A percentile compares a stretch with the other conserved stretches of the same genome.
phyloP scores from a whole-genome alignment of 768 basidiomycete species.

The Tulasnella sp. region DNA sequence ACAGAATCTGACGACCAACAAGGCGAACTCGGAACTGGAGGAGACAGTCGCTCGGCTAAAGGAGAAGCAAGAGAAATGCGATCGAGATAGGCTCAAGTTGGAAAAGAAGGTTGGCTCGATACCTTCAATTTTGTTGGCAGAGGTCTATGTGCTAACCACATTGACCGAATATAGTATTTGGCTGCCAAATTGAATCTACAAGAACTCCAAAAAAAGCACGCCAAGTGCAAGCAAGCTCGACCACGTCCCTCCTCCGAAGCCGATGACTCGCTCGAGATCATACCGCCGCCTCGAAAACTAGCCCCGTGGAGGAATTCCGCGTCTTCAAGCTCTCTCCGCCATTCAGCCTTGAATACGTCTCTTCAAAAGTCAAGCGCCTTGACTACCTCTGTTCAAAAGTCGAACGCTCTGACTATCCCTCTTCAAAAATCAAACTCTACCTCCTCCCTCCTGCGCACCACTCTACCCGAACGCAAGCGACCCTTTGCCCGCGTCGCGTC shows the following conservation, averaged over 20 bases:
- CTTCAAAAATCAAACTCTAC: background rate
- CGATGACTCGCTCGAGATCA: background rate
- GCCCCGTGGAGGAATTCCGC: background rate
- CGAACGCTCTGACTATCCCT: background rate
- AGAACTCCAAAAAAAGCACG: background rate
- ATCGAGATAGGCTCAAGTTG: background rate
- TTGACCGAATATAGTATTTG: background rate
- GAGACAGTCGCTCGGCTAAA: too few species aligned
- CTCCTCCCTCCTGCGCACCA: background rate
- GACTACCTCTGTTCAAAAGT: background rate
- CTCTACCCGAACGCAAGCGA: background rate
- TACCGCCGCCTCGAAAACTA: background rate
- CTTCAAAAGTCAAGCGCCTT: background rate
- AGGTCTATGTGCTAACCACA: background rate
- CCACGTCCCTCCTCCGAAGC: background rate
- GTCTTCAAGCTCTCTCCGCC: background rate
- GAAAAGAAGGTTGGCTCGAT: background rate
- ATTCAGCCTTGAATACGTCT: background rate
- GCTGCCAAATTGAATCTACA: background rate
- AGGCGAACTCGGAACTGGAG: too few species aligned
- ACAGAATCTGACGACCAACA: too few species aligned
- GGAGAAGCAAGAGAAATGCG: background rate
- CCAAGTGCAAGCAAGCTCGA: background rate
- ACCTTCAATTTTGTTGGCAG: too few species aligned
- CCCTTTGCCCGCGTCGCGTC: background rate